Conservation (phyloP, 495 filamentous ascomycete genomes). For the Daldinia bambusicola region DNA sequence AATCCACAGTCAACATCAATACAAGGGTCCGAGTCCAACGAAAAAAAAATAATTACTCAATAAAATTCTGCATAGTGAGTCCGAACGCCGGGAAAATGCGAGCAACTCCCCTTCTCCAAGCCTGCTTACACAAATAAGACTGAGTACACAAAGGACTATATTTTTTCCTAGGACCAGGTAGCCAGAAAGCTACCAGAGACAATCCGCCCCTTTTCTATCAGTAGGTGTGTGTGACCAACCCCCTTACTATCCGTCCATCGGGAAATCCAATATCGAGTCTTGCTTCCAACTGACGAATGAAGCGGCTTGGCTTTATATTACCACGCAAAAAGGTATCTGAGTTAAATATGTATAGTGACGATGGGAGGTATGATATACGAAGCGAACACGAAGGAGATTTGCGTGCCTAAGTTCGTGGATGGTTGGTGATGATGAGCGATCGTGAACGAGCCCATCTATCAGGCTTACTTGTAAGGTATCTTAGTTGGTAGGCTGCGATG, state of each 20-base stretch:
- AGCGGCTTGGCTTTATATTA: slow-evolving; percentile 24
- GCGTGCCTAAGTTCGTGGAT: slow-evolving; percentile 32
- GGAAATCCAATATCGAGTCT: slow-evolving; percentile 31
- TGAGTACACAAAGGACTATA: slow-evolving; percentile 30
- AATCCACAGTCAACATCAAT: background rate
- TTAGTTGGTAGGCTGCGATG: background rate
- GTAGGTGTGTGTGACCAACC: slow-evolving; percentile 14
- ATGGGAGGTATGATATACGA: slow-evolving; percentile 33
- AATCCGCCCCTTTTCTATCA: slow-evolving; percentile 30
- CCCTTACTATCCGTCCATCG: slow-evolving; percentile 9
- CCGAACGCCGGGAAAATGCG: slow-evolving; percentile 39
- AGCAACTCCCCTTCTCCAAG: slow-evolving; percentile 43
- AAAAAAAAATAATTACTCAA: slow-evolving; percentile 29
- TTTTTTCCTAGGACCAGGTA: slow-evolving; percentile 28
- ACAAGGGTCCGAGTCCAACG: slow-evolving; percentile 1
- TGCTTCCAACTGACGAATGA: slow-evolving; percentile 12
- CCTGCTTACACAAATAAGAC: slow-evolving; percentile 35
- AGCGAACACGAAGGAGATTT: slow-evolving; percentile 45
- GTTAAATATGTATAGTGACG: slow-evolving; percentile 45
- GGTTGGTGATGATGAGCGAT: background rate
- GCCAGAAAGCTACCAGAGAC: slow-evolving; percentile 44
- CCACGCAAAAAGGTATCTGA: slow-evolving; percentile 30
- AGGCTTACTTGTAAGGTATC: background rate
- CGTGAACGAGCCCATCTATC: background rate
- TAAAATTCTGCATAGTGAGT: slow-evolving; percentile 36